Evolutionary conservation across 73 alveolate genomes (phyloP).

Genomic region (Paramecium primaurelia): DNA sequence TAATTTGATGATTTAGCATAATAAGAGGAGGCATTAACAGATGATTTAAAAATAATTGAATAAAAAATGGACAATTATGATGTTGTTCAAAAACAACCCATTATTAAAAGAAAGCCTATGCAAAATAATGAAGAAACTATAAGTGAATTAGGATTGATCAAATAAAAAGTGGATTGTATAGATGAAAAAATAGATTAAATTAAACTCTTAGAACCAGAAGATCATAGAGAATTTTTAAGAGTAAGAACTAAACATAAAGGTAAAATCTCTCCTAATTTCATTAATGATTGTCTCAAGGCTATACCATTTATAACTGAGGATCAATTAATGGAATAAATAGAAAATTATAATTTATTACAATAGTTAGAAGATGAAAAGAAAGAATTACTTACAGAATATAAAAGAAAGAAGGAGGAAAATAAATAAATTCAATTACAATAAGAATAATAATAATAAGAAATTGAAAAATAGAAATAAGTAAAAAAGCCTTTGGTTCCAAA

Average conservation of each 20-base stretch:
- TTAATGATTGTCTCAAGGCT: conserved; percentile 38
- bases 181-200: conserved; percentile 15
- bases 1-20: not conserved
- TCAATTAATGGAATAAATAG: not conserved
- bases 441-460: not conserved
- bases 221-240: not conserved
- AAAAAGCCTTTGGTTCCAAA: conserved; percentile 13
- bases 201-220: conserved; percentile 10
- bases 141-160: conserved; percentile 30
- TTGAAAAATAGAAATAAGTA: not conserved
- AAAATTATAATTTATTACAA: not conserved
- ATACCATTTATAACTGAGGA: conserved; percentile 13
- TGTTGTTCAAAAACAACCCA: not conserved
- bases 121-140: not conserved
- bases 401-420: not conserved
- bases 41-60: conserved; percentile 11
- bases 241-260: conserved; percentile 47
- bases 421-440: not conserved
- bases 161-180: not conserved
- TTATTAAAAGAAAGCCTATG: conserved; percentile 5
- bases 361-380: conserved; percentile 25
- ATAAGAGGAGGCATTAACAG: not conserved
- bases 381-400: not conserved
- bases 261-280: not conserved
- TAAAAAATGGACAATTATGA: conserved; percentile 26